Evolutionary conservation across 1,284 basidiomycete genomes (phyloP).

Genomic region (Melampsora abietis-canadensis): DNA sequence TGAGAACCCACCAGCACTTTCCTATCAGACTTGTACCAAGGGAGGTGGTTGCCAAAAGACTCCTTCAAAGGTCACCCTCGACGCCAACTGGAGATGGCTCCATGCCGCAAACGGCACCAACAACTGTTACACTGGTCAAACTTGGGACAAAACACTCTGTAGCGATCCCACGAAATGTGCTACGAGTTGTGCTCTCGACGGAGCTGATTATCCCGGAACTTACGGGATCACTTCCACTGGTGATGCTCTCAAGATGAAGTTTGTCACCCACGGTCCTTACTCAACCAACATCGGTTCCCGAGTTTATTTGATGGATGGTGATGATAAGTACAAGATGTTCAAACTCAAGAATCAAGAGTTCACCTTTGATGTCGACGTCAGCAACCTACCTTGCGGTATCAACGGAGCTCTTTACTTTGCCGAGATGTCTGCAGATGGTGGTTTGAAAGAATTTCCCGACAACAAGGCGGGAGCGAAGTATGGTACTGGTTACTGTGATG

Average conservation of each 20-base stretch:
- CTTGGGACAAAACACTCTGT: slow-evolving; percentile 15
- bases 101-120: background rate
- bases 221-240: slow-evolving; percentile 12
- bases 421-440: slow-evolving; percentile 50
- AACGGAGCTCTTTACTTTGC: slow-evolving; percentile 56
- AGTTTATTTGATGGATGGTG: slow-evolving; percentile 1
- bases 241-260: slow-evolving; percentile 9
- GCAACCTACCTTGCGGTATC: slow-evolving; percentile 44
- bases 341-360: slow-evolving; percentile 32
- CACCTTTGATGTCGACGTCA: slow-evolving; percentile 32
- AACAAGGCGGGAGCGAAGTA: slow-evolving; percentile 33
- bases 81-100: slow-evolving; percentile 16
- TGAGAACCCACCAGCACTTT: background rate
- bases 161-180: slow-evolving; percentile 19
- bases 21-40: background rate
- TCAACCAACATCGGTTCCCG: background rate
- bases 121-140: slow-evolving; percentile 15
- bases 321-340: slow-evolving; percentile 19
- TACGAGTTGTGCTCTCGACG: slow-evolving; percentile 11
- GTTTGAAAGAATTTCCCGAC: slow-evolving; percentile 35
- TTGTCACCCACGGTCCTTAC: background rate
- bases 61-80: background rate
- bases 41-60: slow-evolving; percentile 1
- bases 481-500: slow-evolving; percentile 53
- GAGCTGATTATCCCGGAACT: slow-evolving; percentile 5